Evolutionary conservation across 768 basidiomycete species (phyloP).

Genomic region (Tylopilus felleus): DNA sequence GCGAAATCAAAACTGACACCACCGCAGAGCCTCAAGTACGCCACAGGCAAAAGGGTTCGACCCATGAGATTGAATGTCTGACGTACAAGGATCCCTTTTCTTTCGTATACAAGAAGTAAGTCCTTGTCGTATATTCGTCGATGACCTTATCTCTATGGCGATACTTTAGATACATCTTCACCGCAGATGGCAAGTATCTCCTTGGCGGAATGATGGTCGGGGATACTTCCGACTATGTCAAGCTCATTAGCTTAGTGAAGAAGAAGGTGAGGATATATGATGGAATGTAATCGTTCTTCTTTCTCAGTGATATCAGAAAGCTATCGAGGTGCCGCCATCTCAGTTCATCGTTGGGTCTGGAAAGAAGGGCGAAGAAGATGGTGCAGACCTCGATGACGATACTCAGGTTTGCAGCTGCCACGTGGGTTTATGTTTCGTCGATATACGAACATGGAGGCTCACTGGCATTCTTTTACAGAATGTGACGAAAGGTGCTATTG

Average conservation of each 20-base stretch:
- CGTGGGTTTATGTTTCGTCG: slow-evolving; percentile 25
- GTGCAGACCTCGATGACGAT: slow-evolving; percentile 67
- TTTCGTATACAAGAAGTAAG: slow-evolving; percentile 64
- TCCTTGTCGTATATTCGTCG: not conserved
- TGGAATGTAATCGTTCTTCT: not conserved
- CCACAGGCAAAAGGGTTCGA: not conserved
- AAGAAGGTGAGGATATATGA: slow-evolving; percentile 43
- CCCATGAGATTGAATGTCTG: slow-evolving; percentile 38
- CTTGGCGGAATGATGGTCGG: slow-evolving; percentile 83
- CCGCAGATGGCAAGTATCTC: slow-evolving; percentile 64
- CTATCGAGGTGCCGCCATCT: slow-evolving; percentile 59
- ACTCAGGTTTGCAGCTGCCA: slow-evolving; percentile 73
- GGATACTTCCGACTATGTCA: slow-evolving; percentile 63
- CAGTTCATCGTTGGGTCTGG: slow-evolving; percentile 61
- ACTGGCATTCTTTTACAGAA: slow-evolving; percentile 44
- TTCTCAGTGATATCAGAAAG: slow-evolving; percentile 42
- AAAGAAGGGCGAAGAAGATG: slow-evolving; percentile 51
- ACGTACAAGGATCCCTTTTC: slow-evolving; percentile 71
- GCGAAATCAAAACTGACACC: slow-evolving; percentile 23
- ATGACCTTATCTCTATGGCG: not conserved
- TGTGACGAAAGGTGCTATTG: slow-evolving; percentile 58
- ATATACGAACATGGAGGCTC: not conserved
- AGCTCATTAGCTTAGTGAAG: slow-evolving; percentile 66
- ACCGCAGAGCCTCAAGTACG: not conserved
- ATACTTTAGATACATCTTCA: slow-evolving; percentile 55